Base-by-base conservation (phyloP, 208 protist species). In the Plasmodiophora brassicae region DNA sequence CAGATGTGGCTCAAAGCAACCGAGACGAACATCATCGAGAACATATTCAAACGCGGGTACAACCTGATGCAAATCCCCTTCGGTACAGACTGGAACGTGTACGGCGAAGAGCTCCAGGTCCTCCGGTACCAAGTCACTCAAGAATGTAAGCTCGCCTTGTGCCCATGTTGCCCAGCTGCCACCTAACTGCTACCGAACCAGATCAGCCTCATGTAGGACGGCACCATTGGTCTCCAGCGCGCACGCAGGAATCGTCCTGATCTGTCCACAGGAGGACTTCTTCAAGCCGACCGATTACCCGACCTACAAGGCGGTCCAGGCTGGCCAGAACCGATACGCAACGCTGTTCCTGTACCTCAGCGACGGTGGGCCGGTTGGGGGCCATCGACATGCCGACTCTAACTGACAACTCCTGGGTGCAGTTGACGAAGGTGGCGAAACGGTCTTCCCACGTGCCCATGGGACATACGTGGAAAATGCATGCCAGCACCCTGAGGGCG, bases 311-410 rank as follows among this genome's bases (percentile, higher is more conserved):
- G n/a, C 65, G 32, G 65, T 78, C 41, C 65, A 78, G n/a, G 14
- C 32, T 44, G 65, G 65, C 10, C 32, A 78, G 14, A 78, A 78
- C n/a, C 65, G 65, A n/a, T 78, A 78, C n/a, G 65, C 65, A 5
- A 78, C 65, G 32, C n/a, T 78, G n/a, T 78, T 78, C 41, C n/a
- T 78, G 14, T 78, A 78, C n/a, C n/a, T 78, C 32, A 78, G 65
- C 65, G 65, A 78, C n/a, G 65, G n/a, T n/a, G n/a, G n/a, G n/a
- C n/a, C n/a, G n/a, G n/a, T n/a, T n/a, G n/a, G n/a, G n/a, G n/a
- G n/a, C n/a, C n/a, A n/a, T n/a, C n/a, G n/a, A n/a, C n/a, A n/a
- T n/a, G n/a, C n/a, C n/a, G n/a, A n/a, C n/a, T n/a, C n/a, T n/a
- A n/a, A n/a, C n/a, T n/a, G n/a, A n/a, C n/a, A n/a, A n/a, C n/a